Evolutionary conservation across 177 flowering plant species (phyloP), one percentile per base, ranked within the genome.

Genomic region (Vitis hybrid): DNA sequence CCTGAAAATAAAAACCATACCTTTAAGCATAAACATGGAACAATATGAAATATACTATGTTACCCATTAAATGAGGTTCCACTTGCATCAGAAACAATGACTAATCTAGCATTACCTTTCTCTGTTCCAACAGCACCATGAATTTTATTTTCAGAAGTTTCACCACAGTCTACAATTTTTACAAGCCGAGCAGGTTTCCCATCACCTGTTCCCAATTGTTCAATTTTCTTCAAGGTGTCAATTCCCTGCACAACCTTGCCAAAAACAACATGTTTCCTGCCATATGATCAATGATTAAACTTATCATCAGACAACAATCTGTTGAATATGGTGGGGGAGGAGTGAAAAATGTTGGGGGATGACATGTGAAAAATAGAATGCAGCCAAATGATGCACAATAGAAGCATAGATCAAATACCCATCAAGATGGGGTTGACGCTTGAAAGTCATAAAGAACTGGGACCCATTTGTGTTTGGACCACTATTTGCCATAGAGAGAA

Each of bases 261-360:
- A 79, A 95, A 93, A 10, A 95, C 99, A 69, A 95, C 97, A 82
- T 93, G 98, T 65, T 90, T 91, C 88, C 99, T 95, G 89, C 75
- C 70, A 81, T 32, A 70, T 13, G 66, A 14, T 49, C 57, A 30
- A 60, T 4, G 60, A 54, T 60, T 18, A 23, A 7, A 19, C 50
- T 52, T 15, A 18, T 14, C 48, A 40, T 52, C 32, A 65, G 45
- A 65, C 15, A 61, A 48, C 10, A 52, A 62, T 21, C 23, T 8
- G 17, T 30, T 51, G 14, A 11, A 58, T 54, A 54, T 34, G 52
- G 14, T 26, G 30, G 30, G 30, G 30, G 30, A 26, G 30, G 30
- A 26, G 30, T 26, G 30, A 26, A 26, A 26, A 26, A 26, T 3
- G 30, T 26, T 3, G 30, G 30, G 30, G 30, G 30, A 26, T 26